Conservation (phyloP, 805 yeast species). For the Brettanomyces naardenensis region DNA sequence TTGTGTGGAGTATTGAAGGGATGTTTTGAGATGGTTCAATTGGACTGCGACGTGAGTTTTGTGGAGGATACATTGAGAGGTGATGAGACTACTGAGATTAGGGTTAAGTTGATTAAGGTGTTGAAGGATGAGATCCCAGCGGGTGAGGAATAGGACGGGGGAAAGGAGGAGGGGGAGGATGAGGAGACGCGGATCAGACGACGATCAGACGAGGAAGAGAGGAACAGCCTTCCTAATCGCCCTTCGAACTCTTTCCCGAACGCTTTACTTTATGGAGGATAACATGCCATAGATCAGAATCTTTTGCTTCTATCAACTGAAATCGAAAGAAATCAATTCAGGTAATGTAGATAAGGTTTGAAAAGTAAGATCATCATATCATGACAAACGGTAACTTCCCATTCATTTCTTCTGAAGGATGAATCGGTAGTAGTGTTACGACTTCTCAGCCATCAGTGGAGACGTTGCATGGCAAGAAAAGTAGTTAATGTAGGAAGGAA, state of each 20-base stretch:
- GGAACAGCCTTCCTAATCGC: too few relatives aligned
- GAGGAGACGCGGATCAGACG: too few relatives aligned
- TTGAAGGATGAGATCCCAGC: slow-evolving; percentile 94
- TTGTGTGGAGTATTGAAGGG: slow-evolving; percentile 87
- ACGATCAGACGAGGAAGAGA: too few relatives aligned
- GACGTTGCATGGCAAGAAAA: too few relatives aligned
- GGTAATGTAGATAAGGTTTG: slow-evolving; percentile 31
- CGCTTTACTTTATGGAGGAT: too few relatives aligned
- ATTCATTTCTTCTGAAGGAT: background rate
- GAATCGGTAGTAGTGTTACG: too few relatives aligned
- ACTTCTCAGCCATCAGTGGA: too few relatives aligned
- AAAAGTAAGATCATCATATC: slow-evolving; percentile 22
- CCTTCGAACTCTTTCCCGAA: too few relatives aligned
- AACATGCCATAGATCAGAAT: background rate
- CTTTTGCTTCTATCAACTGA: background rate
- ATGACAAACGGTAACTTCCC: too few relatives aligned
- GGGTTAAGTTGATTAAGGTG: slow-evolving; percentile 60
- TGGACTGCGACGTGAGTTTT: slow-evolving; percentile 79
- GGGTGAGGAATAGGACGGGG: slow-evolving; percentile 62
- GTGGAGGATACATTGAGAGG: slow-evolving; percentile 79
- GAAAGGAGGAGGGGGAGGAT: too few relatives aligned
- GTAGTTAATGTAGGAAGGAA: too few relatives aligned
- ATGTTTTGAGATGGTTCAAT: slow-evolving; percentile 90
- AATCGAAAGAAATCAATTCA: slow-evolving; percentile 14
- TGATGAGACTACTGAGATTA: slow-evolving; percentile 71